These are phyloP conservation scores for Crepidotus variabilis DNA, from an alignment of 768 basidiomycete genomes.

Conservation along the genomic window DNA sequence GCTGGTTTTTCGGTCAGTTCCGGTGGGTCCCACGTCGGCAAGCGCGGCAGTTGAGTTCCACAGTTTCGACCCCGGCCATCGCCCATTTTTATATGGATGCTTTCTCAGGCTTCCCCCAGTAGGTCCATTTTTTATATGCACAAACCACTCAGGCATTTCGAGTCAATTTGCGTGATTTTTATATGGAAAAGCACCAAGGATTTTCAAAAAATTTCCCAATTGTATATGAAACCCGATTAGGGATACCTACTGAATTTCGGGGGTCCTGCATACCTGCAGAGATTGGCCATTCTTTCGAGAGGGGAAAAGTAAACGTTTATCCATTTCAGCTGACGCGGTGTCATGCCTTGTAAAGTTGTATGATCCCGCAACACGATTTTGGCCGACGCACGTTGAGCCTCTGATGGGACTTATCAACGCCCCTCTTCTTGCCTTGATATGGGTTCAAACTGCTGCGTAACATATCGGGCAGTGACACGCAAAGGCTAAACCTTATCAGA, in stretches of 20 bases:
- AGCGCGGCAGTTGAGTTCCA: too few species aligned
- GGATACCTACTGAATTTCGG: too few species aligned
- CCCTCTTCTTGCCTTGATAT: not conserved
- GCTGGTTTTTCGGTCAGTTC: not conserved
- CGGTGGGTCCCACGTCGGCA: not conserved
- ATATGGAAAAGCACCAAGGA: too few species aligned
- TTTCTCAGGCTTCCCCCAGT: too few species aligned
- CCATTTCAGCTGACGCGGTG: not conserved
- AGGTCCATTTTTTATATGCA: too few species aligned
- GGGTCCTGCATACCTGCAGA: not conserved
- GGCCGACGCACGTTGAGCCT: not conserved
- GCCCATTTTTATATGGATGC: too few species aligned
- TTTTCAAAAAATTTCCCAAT: too few species aligned
- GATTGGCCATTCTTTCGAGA: not conserved
- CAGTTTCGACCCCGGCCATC: too few species aligned
- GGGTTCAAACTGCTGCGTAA: not conserved
- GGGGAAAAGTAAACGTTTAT: not conserved
- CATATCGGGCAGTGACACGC: not conserved
- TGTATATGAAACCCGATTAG: too few species aligned
- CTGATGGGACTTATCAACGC: not conserved
- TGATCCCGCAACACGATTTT: not conserved
- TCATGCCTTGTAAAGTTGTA: not conserved
- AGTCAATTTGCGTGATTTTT: not conserved
- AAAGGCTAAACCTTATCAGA: not conserved
- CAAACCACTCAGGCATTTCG: not conserved